Base-by-base conservation (phyloP, 495 filamentous ascomycete genomes). In the Annulohypoxylon nitens region DNA sequence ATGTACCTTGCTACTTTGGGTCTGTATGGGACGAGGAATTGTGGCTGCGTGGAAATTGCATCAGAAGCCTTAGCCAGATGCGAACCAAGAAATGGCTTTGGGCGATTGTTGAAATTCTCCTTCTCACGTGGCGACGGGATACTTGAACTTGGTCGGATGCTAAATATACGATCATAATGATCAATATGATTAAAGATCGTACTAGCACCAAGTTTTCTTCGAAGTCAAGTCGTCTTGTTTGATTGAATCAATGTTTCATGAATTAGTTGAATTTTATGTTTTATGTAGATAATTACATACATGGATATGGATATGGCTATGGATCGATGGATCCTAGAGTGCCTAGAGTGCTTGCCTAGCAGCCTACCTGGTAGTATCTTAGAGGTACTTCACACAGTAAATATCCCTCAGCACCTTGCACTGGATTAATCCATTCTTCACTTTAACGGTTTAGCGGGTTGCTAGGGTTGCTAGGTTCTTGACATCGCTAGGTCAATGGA, bases 21-120 rank as follows among this genome's bases (percentile, higher is more conserved):
- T 43, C 34, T 48, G 39, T 34, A 47, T 47, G 43, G 43, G 16
- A 47, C 43, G 43, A 43, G 18, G 37, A 23, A 60, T 23, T 18
- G 62, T 63, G 30, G 60, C 45, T 43, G 60, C 60, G 60, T 16
- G 60, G 60, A 63, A 63, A 63, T 63, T 63, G 45, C 43, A 63
- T 51, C 45, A 63, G 60, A 51, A 50, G 30, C 30, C 45, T 63
- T 51, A 63, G 60, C 60, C 43, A 63, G 25, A 63, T 34, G 34
- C 25, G 45, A 36, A 30, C 43, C 26, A 51, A 50, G 45, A 50
- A 23, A 37, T 39, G 58, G 43, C 30, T 16, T 45, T 16, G 30
- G 12, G 33, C 16, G 39, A 61, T 61, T 61, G 58, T 61, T 61
- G 58, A 61, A 33, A 45, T 61, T 47, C 23, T 39, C 53, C 33